Percentiles rank a stretch among this genome's conserved stretches.
phyloP scores from a whole-genome alignment of 768 basidiomycete species.

The Lyophyllum semitale region DNA sequence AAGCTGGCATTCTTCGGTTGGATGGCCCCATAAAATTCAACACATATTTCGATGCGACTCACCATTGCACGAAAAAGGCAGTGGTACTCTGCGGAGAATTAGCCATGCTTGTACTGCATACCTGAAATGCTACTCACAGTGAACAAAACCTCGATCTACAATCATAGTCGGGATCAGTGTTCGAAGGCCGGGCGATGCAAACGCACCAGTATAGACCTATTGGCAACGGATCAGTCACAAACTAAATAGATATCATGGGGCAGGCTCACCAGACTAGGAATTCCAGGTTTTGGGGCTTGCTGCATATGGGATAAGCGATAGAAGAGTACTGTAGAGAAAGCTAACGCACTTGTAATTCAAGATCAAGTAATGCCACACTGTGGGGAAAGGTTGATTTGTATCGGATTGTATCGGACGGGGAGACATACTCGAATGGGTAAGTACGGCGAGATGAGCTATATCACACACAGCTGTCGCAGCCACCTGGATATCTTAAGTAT shows the following conservation, averaged over 20 bases:
- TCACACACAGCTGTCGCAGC: constrained; percentile 42
- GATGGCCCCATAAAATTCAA: background rate
- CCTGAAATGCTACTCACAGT: constrained; percentile 33
- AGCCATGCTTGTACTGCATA: background rate
- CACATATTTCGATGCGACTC: constrained; percentile 12
- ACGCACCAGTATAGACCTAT: constrained; percentile 42
- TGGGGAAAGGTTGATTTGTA: background rate
- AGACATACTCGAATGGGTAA: constrained; percentile 45
- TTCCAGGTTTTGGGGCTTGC: constrained; percentile 24
- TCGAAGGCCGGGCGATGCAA: no score
- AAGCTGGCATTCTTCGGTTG: constrained; percentile 33
- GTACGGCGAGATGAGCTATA: constrained; percentile 46
- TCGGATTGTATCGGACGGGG: background rate
- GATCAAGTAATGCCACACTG: constrained; percentile 21
- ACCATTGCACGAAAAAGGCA: constrained; percentile 54
- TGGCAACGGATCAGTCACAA: background rate
- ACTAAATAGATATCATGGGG: background rate
- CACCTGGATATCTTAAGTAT: constrained; percentile 29
- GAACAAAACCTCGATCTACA: constrained; percentile 48
- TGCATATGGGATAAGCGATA: constrained; percentile 1
- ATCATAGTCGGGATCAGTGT: background rate
- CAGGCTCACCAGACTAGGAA: constrained; percentile 28
- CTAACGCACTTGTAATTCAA: constrained; percentile 18
- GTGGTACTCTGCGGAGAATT: constrained; percentile 42
- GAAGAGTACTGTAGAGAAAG: background rate